Base-by-base conservation (phyloP, 371 early-diverging fungal species). In the Circinella minor region DNA sequence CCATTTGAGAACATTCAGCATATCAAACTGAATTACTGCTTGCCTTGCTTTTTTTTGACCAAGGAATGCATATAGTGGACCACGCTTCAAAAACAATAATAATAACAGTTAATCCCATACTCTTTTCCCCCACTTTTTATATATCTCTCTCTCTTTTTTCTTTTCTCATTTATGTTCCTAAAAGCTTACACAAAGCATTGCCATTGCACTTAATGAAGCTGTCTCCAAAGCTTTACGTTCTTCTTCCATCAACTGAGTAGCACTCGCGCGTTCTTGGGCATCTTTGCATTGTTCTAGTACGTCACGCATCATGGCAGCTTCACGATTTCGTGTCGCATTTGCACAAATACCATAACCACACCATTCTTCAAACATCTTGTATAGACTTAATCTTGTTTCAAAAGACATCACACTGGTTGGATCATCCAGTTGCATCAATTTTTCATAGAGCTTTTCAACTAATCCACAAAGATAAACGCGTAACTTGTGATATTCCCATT, bases 301-400 rank as follows among this genome's bases (percentile, higher is more conserved):
- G 57, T 83, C 77, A 5, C 84, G 74, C 71, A 95, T 91, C 89
- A 94, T 91, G 54, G 87, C 88, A 4, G 85, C 87, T 71, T 96
- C 95, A 0, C 90, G 77, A 4, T 93, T 93, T 2, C 90, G 82
- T 10, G 89, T 87, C 2, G 71, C 54, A n/a, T 80, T 81, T 0
- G 92, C 84, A 49, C 85, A 84, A 47, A 79, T 80, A 1, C 97
- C 96, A 72, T 92, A 90, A 3, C 98, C 94, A 77, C 96, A 94
- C 98, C 98, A 98, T 57, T 91, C 87, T 75, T 96, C 96, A 82
- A 97, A 91, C 71, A 96, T 84, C 68, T 87, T 86, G 79, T 95
- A 97, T 34, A 96, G 65, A 9, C 86, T 86, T 8, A 90, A 71
- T 43, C 98, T 86, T 0, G 90, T 85, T 62, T 95, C 94, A 76